Percentiles rank a stretch among this genome's conserved stretches.
These are phyloP conservation scores for Botrytis deweyae DNA, from an alignment of 2,329 filamentous ascomycete species.

Conservation along the genomic window DNA sequence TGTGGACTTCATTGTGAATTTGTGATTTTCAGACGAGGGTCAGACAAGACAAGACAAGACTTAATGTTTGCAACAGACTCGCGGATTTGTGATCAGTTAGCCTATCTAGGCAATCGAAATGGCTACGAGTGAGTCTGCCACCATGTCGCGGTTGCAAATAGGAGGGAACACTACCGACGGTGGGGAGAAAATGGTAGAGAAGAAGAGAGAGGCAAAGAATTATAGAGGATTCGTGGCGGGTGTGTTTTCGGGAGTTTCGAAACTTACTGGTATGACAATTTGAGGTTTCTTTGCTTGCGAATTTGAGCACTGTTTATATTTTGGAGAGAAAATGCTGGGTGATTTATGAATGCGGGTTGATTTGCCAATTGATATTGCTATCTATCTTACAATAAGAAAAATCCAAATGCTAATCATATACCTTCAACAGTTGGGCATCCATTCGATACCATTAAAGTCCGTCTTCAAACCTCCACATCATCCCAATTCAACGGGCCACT, in stretches of 20 bases:
- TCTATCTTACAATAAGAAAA: not conserved
- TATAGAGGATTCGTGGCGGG: slow-evolving; percentile 98
- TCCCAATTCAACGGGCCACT: slow-evolving; percentile 81
- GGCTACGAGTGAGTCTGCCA: slow-evolving; percentile 1
- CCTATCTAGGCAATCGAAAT: not conserved
- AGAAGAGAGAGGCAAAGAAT: slow-evolving; percentile 43
- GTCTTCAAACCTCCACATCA: slow-evolving; percentile 79
- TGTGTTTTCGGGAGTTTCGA: slow-evolving; percentile 92
- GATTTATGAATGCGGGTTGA: not conserved
- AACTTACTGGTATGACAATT: slow-evolving; percentile 65
- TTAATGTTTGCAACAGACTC: not conserved
- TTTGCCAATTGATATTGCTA: not conserved
- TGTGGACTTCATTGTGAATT: not conserved
- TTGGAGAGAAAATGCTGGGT: not conserved
- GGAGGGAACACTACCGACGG: not conserved
- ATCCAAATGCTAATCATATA: not conserved
- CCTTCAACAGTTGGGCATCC: slow-evolving; percentile 58
- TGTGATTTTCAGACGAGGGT: not conserved
- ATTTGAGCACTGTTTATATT: not conserved
- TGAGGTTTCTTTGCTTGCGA: not conserved
- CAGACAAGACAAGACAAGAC: not conserved
- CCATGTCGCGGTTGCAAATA: not conserved
- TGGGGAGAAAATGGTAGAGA: slow-evolving; percentile 29
- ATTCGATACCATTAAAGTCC: slow-evolving; percentile 97
- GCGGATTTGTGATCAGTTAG: not conserved